Evolutionary conservation across 2,329 filamentous ascomycete species (phyloP).

Genomic region (Ciborinia camelliae): DNA sequence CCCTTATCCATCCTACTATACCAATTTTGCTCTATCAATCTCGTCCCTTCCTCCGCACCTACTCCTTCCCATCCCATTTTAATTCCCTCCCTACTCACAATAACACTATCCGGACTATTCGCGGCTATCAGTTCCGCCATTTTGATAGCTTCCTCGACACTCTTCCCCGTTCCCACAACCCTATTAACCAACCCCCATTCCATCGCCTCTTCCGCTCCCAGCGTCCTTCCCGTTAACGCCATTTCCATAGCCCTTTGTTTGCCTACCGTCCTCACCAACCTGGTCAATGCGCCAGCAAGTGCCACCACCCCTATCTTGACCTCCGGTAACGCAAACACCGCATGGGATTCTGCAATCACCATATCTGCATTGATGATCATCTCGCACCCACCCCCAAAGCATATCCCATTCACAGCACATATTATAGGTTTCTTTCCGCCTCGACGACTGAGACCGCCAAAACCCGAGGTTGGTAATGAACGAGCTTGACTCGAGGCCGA

Average conservation of each 20-base stretch:
- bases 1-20: slow-evolving; percentile 58
- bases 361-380: slow-evolving; percentile 73
- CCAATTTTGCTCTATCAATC: slow-evolving; percentile 54
- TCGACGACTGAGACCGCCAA: slow-evolving; percentile 64
- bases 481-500: slow-evolving; percentile 8
- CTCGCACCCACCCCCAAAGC: slow-evolving; percentile 73
- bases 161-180: slow-evolving; percentile 49
- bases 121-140: slow-evolving; percentile 59
- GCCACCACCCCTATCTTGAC: slow-evolving; percentile 68
- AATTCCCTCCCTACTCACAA: slow-evolving; percentile 69
- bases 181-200: slow-evolving; percentile 69
- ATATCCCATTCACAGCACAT: slow-evolving; percentile 72
- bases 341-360: slow-evolving; percentile 56
- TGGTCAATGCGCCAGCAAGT: slow-evolving; percentile 66
- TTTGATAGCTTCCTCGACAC: slow-evolving; percentile 56
- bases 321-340: slow-evolving; percentile 68
- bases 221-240: slow-evolving; percentile 59
- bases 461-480: slow-evolving; percentile 46
- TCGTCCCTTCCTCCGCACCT: slow-evolving; percentile 58
- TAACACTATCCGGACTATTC: slow-evolving; percentile 72
- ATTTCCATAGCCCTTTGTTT: slow-evolving; percentile 68
- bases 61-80: slow-evolving; percentile 69
- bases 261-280: slow-evolving; percentile 63
- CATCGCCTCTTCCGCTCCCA: slow-evolving; percentile 57
- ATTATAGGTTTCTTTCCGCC: slow-evolving; percentile 71